Conservation (phyloP, 768 basidiomycete species). For the Melanogaster broomeanus region DNA sequence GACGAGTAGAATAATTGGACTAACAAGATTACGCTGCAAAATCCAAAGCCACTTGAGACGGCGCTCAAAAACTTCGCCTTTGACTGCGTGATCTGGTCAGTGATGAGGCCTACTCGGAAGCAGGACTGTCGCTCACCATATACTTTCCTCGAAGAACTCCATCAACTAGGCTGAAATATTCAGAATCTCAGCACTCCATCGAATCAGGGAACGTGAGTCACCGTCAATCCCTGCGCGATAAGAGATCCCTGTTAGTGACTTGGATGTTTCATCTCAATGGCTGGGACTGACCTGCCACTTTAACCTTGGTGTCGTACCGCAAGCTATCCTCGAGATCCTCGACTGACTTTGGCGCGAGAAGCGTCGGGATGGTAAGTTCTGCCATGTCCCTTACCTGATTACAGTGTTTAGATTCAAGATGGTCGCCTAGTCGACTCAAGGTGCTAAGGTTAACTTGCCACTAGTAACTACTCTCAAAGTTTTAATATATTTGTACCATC, state of each 20-base stretch:
- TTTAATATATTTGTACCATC: too few relatives aligned
- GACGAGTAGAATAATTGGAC: slow-evolving; percentile 26
- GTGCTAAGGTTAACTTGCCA: too few relatives aligned
- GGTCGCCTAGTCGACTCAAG: too few relatives aligned
- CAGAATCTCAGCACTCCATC: slow-evolving; percentile 4
- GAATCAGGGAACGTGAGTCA: slow-evolving; percentile 31
- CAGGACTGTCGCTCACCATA: slow-evolving; percentile 53
- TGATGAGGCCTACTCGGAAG: neutral
- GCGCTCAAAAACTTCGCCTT: slow-evolving; percentile 90
- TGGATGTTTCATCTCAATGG: neutral
- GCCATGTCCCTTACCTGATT: neutral
- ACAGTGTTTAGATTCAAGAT: too few relatives aligned
- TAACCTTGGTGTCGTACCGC: slow-evolving; percentile 75
- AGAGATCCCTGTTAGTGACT: slow-evolving; percentile 2
- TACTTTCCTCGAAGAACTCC: slow-evolving; percentile 95
- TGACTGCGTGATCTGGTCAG: slow-evolving; percentile 51
- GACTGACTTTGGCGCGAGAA: slow-evolving; percentile 49
- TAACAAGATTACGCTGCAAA: slow-evolving; percentile 91
- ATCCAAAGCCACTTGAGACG: slow-evolving; percentile 83
- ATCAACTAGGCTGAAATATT: slow-evolving; percentile 59
- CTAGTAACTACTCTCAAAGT: too few relatives aligned
- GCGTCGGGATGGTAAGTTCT: slow-evolving; percentile 26
- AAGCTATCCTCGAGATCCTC: slow-evolving; percentile 60
- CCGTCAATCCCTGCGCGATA: slow-evolving; percentile 61
- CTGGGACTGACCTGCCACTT: slow-evolving; percentile 77